phyloP scores from a whole-genome alignment of 2,329 filamentous ascomycete species.

The Neofusicoccum ribis region DNA sequence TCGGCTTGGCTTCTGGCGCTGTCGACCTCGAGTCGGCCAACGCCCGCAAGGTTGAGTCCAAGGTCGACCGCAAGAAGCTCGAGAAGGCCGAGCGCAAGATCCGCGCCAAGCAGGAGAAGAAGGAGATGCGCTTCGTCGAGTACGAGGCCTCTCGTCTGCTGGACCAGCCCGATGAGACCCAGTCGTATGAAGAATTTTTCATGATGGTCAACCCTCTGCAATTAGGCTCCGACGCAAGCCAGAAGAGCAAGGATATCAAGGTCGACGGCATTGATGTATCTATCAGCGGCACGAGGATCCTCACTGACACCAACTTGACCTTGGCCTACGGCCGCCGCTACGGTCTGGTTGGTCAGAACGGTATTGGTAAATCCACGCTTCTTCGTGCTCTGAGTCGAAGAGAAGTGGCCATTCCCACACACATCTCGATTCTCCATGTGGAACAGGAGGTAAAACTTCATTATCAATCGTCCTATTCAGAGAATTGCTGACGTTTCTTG shows the following conservation, averaged over 20 bases:
- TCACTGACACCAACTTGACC: constrained; percentile 87
- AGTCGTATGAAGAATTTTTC: constrained; percentile 99
- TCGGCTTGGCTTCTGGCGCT: constrained; percentile 78
- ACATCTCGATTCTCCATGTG: constrained; percentile 98
- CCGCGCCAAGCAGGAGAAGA: constrained; percentile 96
- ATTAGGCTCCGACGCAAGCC: constrained; percentile 65
- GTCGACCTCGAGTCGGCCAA: constrained; percentile 96
- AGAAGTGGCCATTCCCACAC: constrained; percentile 92
- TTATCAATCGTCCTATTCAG: too few relatives aligned
- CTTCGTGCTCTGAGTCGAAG: constrained; percentile 86
- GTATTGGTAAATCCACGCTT: constrained; percentile 86
- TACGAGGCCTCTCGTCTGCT: constrained; percentile 93
- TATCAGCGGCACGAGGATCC: constrained; percentile 83
- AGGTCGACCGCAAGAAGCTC: constrained; percentile 97
- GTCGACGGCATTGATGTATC: constrained; percentile 93
- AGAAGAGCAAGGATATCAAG: constrained; percentile 98
- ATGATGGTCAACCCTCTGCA: constrained; percentile 99
- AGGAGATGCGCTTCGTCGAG: constrained; percentile 96
- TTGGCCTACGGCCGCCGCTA: constrained; percentile 91
- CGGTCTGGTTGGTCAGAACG: constrained; percentile 97
- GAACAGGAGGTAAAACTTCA: constrained; percentile 76
- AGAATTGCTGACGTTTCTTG: not conserved
- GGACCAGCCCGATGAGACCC: constrained; percentile 75
- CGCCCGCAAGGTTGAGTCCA: constrained; percentile 90
- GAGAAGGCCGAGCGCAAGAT: constrained; percentile 99